Base-by-base conservation (phyloP, 2,329 filamentous ascomycete species). In the Apiospora malaysiana region DNA sequence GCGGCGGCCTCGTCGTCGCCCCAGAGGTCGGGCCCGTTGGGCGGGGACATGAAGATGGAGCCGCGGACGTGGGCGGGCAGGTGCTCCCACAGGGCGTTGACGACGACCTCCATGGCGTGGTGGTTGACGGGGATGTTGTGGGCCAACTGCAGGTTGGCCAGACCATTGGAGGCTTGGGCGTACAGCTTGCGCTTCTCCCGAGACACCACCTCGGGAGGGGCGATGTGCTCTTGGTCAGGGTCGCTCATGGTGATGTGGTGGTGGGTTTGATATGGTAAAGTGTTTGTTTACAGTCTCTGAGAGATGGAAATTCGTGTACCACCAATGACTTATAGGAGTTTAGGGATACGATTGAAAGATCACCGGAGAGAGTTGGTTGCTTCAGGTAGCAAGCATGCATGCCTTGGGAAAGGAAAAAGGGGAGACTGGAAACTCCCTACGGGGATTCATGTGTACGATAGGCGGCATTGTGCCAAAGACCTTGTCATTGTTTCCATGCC, bases 11-110 rank as follows among this genome's bases (percentile, higher is more conserved):
- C 32, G 25, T 56, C 67, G 27, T 18, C 10, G 27, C 67, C 37
- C 46, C 67, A 68, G 45, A 68, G 67, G 21, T 56, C 67, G 21
- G 67, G 47, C 18, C 67, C 46, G 32, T 56, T 23, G 2, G 46
- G 12, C 45, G 23, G 45, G 32, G 27, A n/a, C 18, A 21, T 21
- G 9, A 18, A 40, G 8, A 46, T 27, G 9, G 18, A 1, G 27
- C 2, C 2, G 5, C n/a, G 46, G 4, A 68, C 21, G 0, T 0
- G n/a, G 1, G 9, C 7, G 10, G 25, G 32, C 21, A 49, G 46
- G n/a, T 32, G 56, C 32, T 27, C 32, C 46, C 23, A 25, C 4
- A 68, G 46, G 32, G 23, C 23, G 9, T 68, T 27, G n/a, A 42
- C 7, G 45, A 56, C 67, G 1, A 37, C 32, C 21, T 56, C 46